Conservation (phyloP, 257 asterid genomes). For the Galeopsis tetrahit region DNA sequence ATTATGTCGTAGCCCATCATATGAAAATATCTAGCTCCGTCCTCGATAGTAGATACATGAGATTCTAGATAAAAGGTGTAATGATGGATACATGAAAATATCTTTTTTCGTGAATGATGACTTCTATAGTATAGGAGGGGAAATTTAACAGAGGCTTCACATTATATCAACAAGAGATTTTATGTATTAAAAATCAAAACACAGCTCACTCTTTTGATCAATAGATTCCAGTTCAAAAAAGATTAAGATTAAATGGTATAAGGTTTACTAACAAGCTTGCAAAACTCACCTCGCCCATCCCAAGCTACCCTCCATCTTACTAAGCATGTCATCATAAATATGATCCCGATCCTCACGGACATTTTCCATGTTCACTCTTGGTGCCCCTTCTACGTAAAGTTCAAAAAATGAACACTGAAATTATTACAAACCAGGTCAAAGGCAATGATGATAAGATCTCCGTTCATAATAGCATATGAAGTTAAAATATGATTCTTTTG, state of each 20-base stretch:
- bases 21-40: too few relatives aligned
- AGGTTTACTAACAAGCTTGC: background rate
- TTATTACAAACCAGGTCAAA: slow-evolving; percentile 12
- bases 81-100: too few relatives aligned
- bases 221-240: background rate
- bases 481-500: background rate
- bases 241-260: slow-evolving; percentile 7
- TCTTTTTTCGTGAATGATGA: background rate
- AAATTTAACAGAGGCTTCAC: slow-evolving; percentile 6
- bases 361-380: slow-evolving; percentile 49
- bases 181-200: background rate
- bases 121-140: background rate
- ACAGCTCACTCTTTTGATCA: background rate
- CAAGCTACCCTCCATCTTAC: slow-evolving; percentile 86
- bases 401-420: slow-evolving; percentile 17
- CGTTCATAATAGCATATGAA: background rate
- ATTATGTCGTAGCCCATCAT: too few relatives aligned
- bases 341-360: slow-evolving; percentile 78
- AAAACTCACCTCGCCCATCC: slow-evolving; percentile 91
- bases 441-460: background rate
- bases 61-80: background rate
- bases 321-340: slow-evolving; percentile 78
- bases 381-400: slow-evolving; percentile 41
- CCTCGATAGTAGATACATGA: too few relatives aligned
- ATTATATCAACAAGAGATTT: slow-evolving; percentile 16